A percentile compares a stretch with the other conserved stretches of the same genome.
These are phyloP conservation scores for Termitomyces sp. DNA, from an alignment of 768 basidiomycete species.

Conservation along the genomic window DNA sequence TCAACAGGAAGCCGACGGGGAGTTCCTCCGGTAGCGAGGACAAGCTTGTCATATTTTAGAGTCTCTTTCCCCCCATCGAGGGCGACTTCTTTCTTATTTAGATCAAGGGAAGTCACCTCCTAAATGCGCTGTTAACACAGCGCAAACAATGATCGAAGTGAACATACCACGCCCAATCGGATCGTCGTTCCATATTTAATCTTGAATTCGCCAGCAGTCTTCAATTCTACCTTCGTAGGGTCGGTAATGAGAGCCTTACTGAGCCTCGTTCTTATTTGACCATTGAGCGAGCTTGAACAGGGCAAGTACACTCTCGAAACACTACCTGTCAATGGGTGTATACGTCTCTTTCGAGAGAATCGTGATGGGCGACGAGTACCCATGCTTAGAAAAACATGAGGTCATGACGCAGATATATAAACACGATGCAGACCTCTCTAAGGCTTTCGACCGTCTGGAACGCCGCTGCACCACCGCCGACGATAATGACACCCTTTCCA, in stretches of 20 bases:
- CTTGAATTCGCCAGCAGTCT: constrained; percentile 68
- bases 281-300: neutral
- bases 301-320: neutral
- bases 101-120: constrained; percentile 71
- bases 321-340: constrained; percentile 80
- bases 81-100: constrained; percentile 56
- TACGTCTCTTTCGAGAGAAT: constrained; percentile 77
- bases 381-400: constrained; percentile 45
- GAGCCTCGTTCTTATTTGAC: constrained; percentile 68
- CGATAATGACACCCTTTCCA: constrained; percentile 71
- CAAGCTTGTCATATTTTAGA: constrained; percentile 69
- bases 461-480: constrained; percentile 83
- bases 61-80: constrained; percentile 57
- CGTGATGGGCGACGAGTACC: constrained; percentile 73
- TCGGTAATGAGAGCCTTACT: constrained; percentile 85
- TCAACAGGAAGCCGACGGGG: constrained; percentile 77
- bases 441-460: constrained; percentile 78
- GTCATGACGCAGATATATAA: neutral
- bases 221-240: constrained; percentile 72
- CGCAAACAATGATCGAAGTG: constrained; percentile 1
- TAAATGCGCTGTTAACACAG: constrained; percentile 20
- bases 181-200: constrained; percentile 70
- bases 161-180: constrained; percentile 53
- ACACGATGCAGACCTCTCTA: constrained; percentile 54
- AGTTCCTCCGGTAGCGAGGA: constrained; percentile 74